Conservation (phyloP, 2,329 filamentous ascomycete species). For the Aspergillus puulaauensis region DNA sequence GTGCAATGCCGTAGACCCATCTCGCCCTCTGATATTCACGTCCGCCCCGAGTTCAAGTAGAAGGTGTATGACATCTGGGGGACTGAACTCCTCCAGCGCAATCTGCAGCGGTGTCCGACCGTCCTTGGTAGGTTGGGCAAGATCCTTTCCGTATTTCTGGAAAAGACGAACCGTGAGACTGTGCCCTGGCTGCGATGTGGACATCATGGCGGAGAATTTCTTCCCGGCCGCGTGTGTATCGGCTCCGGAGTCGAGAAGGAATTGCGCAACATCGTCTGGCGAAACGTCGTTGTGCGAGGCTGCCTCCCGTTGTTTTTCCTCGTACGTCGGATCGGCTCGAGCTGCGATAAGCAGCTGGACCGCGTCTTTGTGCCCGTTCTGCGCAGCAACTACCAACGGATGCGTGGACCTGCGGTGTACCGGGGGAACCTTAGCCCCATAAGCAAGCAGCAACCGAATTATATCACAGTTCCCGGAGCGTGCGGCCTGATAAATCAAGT, state of each 20-base stretch:
- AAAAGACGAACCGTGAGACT: neutral
- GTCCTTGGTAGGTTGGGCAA: neutral
- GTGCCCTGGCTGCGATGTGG: neutral
- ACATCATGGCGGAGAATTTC: neutral
- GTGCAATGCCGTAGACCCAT: neutral
- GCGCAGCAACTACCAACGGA: neutral
- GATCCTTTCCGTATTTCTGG: neutral
- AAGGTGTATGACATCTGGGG: neutral
- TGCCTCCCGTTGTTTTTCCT: neutral
- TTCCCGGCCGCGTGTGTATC: neutral
- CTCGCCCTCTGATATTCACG: neutral
- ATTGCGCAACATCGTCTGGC: neutral
- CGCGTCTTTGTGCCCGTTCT: neutral
- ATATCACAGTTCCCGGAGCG: neutral
- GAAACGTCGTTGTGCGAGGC: neutral
- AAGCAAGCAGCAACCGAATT: neutral
- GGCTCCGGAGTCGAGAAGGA: neutral
- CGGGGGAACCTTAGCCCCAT: neutral
- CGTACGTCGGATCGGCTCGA: neutral
- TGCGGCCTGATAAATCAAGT: neutral
- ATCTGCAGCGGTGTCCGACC: neutral
- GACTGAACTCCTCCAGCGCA: slow-evolving; percentile 1
- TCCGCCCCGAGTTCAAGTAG: neutral
- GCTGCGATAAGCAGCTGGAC: neutral
- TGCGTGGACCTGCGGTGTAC: neutral